Percentiles rank a stretch among this genome's conserved stretches.
These are phyloP conservation scores for Chrysoporthe cubensis DNA, from an alignment of 2,329 filamentous ascomycete genomes.

Conservation along the genomic window DNA sequence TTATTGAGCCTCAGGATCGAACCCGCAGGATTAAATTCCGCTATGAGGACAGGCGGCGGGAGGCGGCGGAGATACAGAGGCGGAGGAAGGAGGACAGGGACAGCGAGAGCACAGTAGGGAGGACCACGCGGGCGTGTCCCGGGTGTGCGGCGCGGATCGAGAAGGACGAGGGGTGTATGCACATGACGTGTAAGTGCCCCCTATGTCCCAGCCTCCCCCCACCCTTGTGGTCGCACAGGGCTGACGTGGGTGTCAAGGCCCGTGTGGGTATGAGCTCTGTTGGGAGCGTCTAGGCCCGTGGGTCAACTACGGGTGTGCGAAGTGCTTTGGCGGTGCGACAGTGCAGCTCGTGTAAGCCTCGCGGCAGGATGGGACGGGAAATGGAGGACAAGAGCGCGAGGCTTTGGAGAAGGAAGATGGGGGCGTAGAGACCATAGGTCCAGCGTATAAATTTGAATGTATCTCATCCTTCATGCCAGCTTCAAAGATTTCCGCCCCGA, in stretches of 20 bases:
- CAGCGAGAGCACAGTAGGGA: constrained; percentile 22
- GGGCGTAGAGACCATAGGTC: background rate
- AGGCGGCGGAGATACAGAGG: constrained; percentile 10
- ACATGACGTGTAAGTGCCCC: constrained; percentile 31
- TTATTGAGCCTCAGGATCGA: too few species aligned
- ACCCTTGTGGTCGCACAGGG: too few species aligned
- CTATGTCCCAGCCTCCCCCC: too few species aligned
- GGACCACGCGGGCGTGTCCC: constrained; percentile 31
- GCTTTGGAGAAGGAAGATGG: background rate
- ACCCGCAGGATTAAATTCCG: too few species aligned
- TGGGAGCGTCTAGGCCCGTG: constrained; percentile 27
- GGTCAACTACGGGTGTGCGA: constrained; percentile 6
- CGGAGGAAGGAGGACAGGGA: constrained; percentile 24
- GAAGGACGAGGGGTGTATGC: constrained; percentile 31
- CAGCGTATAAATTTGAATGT: background rate
- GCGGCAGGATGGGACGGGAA: background rate
- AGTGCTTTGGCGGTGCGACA: constrained; percentile 19
- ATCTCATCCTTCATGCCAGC: background rate
- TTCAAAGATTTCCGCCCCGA: background rate
- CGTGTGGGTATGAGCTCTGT: constrained; percentile 29
- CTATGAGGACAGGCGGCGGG: constrained; percentile 13
- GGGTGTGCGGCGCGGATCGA: constrained; percentile 29
- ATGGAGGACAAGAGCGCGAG: background rate
- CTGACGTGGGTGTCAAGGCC: constrained; percentile 2
- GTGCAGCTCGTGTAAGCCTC: background rate